Percentiles rank a stretch among this genome's conserved stretches.
These are phyloP conservation scores for Cyberlindnera americana DNA, from an alignment of 805 yeast genomes.

Conservation along the genomic window DNA sequence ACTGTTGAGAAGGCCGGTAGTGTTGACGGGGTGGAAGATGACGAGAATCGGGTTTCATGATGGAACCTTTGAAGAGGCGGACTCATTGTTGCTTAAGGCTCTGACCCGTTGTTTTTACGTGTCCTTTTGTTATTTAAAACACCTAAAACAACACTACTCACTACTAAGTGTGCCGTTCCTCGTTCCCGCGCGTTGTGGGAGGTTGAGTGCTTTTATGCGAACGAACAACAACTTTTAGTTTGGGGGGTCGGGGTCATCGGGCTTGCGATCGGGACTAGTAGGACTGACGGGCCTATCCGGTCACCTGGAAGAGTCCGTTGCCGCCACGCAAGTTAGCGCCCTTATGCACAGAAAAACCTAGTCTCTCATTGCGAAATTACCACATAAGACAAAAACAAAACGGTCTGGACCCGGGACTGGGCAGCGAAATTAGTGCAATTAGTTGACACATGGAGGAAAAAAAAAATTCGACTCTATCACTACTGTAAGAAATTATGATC, in stretches of 20 bases:
- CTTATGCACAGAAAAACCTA: too few species aligned
- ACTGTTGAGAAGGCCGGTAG: neutral
- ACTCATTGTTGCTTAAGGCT: neutral
- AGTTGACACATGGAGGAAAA: neutral
- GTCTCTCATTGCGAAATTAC: too few species aligned
- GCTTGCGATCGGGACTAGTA: neutral
- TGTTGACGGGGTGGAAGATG: neutral
- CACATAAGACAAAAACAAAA: too few species aligned
- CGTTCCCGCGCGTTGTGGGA: too few species aligned
- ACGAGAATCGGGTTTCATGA: neutral
- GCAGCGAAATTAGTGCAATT: neutral
- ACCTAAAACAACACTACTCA: too few species aligned
- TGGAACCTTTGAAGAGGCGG: neutral
- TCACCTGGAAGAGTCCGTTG: neutral
- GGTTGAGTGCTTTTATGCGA: neutral
- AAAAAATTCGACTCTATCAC: neutral
- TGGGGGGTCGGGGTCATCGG: neutral
- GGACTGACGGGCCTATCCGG: neutral
- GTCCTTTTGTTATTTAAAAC: too few species aligned
- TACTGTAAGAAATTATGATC: too few species aligned
- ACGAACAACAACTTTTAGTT: neutral
- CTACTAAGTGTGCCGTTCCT: too few species aligned
- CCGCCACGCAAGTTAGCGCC: too few species aligned
- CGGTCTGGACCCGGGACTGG: neutral
- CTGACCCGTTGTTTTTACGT: too few species aligned